Base-by-base conservation (phyloP, 352 stramenopile genomes). In the Phytophthora sojae region DNA sequence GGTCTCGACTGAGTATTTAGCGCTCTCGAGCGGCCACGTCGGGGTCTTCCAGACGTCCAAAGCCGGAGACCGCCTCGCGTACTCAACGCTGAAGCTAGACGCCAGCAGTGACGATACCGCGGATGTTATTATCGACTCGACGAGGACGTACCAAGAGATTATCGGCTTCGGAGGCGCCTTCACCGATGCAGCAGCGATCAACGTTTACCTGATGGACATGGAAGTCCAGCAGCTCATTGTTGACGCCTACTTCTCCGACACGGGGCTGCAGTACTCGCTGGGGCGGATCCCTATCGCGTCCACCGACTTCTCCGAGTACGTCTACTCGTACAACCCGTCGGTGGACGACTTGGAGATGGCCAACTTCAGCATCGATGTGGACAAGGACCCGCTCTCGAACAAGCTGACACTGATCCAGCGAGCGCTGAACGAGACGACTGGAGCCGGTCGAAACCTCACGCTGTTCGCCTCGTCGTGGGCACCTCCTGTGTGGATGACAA, bases 141-240 rank as follows among this genome's bases (percentile, higher is more conserved):
- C 42, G 1, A 77, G 64, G 44, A 83, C 47, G 58, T 84, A 80
- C 64, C 78, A 95, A 66, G 62, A 82, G 32, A 90, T 96, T 19
- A 66, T 91, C 17, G 89, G 85, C 17, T 95, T 96, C 59, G 88
- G 88, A 26, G 89, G 86, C 11, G 85, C 88, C 4, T 95, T 96
- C 76, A 96, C 89, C 4, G 89, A 96, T 53, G 66, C 83, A 2
- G 69, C 82, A 44, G 75, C 85, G 29, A 85, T 89, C 61, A 90
- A 92, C 65, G 67, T 96, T 30, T 79, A 81, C 62, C 74, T 79
- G 62, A 73, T 95, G 59, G 67, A 85, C 39, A 17, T 66, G 15
- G 57, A 69, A 19, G 55, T 90, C 25, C 82, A 92, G 61, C 59
- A 85, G 17, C 53, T 86, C 29, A 72, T 90, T 23, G 7, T 92